Evolutionary conservation across 345 rosid species (phyloP).

Genomic region (Corchorus olitorius): DNA sequence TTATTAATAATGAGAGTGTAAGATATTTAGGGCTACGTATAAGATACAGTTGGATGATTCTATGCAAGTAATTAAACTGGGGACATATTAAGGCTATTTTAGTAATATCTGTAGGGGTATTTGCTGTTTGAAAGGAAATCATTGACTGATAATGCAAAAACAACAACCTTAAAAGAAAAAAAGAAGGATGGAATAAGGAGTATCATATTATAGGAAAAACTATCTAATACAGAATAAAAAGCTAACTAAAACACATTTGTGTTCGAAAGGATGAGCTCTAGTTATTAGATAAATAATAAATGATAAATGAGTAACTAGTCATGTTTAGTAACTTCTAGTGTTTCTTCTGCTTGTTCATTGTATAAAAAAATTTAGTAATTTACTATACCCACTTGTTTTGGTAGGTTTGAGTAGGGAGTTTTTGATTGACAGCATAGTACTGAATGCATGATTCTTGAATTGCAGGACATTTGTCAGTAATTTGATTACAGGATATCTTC

Average conservation of each 20-base stretch:
- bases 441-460: slow-evolving; percentile 23
- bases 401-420: neutral
- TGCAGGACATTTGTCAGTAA: slow-evolving; percentile 72
- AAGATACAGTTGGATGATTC: neutral
- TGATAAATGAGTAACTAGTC: neutral
- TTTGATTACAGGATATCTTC: slow-evolving; percentile 90
- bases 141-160: neutral
- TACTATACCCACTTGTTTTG: neutral
- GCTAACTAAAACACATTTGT: neutral
- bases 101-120: neutral
- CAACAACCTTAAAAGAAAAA: neutral
- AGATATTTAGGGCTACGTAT: neutral
- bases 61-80: neutral
- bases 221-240: neutral
- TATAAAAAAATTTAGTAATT: neutral
- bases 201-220: neutral
- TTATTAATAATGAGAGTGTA: neutral
- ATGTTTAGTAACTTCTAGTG: neutral
- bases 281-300: neutral
- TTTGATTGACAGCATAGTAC: neutral
- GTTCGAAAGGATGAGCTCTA: neutral
- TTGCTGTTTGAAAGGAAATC: neutral
- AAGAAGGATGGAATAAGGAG: neutral
- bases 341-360: neutral
- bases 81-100: neutral